A percentile compares a stretch with the other conserved stretches of the same genome.
Conservation (phyloP, 305 asterid species). For the Fraxinus paxiana region DNA sequence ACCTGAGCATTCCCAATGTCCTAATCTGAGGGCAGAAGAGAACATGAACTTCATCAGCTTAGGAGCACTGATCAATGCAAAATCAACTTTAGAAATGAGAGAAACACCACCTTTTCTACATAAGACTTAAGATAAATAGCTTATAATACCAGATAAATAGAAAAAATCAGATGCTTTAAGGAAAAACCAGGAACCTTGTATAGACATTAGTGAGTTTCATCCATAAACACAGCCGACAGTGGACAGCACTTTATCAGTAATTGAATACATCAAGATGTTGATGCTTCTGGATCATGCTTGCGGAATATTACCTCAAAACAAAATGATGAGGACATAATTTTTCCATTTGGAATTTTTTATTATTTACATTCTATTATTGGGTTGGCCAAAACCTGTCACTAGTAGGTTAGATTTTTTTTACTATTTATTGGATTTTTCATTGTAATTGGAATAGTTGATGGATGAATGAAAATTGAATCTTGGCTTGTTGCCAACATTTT, state of each 20-base stretch:
- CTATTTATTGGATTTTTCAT: too few relatives aligned
- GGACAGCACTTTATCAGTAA: neutral
- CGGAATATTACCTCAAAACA: neutral
- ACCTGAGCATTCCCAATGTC: conserved; percentile 87
- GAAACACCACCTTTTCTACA: neutral
- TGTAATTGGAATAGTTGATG: too few relatives aligned
- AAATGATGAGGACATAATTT: neutral
- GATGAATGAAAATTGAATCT: too few relatives aligned
- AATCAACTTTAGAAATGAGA: neutral
- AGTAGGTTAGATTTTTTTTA: too few relatives aligned
- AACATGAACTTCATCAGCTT: conserved; percentile 27
- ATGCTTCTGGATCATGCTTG: neutral
- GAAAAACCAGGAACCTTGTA: neutral
- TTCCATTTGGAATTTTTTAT: too few relatives aligned
- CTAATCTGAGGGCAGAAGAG: conserved; percentile 65
- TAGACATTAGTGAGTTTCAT: neutral
- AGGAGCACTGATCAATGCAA: conserved; percentile 18
- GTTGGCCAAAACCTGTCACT: too few relatives aligned
- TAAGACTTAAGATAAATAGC: neutral
- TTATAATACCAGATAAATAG: neutral
- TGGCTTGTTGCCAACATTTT: too few relatives aligned
- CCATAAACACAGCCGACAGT: neutral
- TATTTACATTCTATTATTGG: too few relatives aligned
- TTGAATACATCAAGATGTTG: neutral
- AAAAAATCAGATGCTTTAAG: neutral